Conservation (phyloP, 2,329 filamentous ascomycete species). For the Trichoderma atroviride region DNA sequence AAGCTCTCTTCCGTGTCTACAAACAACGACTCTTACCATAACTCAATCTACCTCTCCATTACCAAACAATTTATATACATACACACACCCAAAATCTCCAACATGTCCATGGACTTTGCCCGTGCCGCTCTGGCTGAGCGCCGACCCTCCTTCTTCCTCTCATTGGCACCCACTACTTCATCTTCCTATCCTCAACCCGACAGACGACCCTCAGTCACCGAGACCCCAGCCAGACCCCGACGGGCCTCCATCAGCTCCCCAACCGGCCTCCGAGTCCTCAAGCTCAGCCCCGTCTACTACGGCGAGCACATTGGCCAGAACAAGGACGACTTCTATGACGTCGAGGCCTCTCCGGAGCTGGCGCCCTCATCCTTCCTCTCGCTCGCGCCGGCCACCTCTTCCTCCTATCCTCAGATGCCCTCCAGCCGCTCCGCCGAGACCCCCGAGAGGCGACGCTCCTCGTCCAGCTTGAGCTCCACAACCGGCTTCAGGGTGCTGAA, state of each 20-base stretch:
- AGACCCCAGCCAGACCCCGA: slow-evolving; percentile 40
- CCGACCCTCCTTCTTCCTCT: slow-evolving; percentile 49
- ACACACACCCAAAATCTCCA: not conserved
- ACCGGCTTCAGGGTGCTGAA: slow-evolving; percentile 58
- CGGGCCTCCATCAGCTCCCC: slow-evolving; percentile 57
- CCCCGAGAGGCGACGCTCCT: slow-evolving; percentile 51
- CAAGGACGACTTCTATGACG: slow-evolving; percentile 59
- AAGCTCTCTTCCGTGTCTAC: not conserved
- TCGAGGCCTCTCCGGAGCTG: slow-evolving; percentile 19
- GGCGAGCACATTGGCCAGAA: slow-evolving; percentile 61
- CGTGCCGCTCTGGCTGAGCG: slow-evolving; percentile 26
- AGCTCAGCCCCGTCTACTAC: slow-evolving; percentile 66
- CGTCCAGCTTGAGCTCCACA: slow-evolving; percentile 48
- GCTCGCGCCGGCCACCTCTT: slow-evolving; percentile 61
- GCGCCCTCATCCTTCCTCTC: slow-evolving; percentile 52
- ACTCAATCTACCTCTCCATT: not conserved
- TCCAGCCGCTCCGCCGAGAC: slow-evolving; percentile 33
- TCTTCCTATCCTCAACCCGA: slow-evolving; percentile 55
- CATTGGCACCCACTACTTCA: slow-evolving; percentile 61
- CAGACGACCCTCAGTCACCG: slow-evolving; percentile 29
- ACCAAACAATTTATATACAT: not conserved
- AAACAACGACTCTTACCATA: not conserved
- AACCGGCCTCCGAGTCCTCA: slow-evolving; percentile 56
- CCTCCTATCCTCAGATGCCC: slow-evolving; percentile 55
- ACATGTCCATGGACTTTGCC: slow-evolving; percentile 27